phyloP scores from a whole-genome alignment of 768 basidiomycete genomes.

The Boletus sp. region DNA sequence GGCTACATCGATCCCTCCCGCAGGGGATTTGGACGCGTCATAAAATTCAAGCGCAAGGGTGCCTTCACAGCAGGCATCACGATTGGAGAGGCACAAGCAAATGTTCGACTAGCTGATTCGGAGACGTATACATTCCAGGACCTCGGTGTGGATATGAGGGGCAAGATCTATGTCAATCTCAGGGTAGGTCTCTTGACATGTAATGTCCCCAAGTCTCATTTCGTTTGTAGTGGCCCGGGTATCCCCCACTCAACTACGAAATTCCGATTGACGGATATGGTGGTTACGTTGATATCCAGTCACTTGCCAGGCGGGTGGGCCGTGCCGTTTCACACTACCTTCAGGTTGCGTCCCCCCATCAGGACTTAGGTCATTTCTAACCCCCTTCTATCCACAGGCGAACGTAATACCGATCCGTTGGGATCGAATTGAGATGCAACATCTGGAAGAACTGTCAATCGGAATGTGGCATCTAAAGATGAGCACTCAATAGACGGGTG shows the following conservation, averaged over 20 bases:
- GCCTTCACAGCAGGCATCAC: constrained; percentile 62
- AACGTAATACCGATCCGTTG: constrained; percentile 68
- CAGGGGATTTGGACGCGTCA: constrained; percentile 46
- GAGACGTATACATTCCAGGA: constrained; percentile 65
- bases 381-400: constrained; percentile 39
- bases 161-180: constrained; percentile 60
- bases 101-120: constrained; percentile 56
- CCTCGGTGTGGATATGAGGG: constrained; percentile 59
- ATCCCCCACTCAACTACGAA: constrained; percentile 68
- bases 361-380: constrained; percentile 8
- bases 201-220: not conserved
- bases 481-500: constrained; percentile 27
- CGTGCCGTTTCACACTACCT: constrained; percentile 75
- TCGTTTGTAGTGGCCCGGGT: constrained; percentile 62
- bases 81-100: constrained; percentile 67
- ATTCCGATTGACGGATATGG: constrained; percentile 69
- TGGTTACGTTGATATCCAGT: constrained; percentile 62
- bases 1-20: constrained; percentile 45
- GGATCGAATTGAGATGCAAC: constrained; percentile 67
- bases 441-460: constrained; percentile 65
- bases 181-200: constrained; percentile 43
- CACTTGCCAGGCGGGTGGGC: constrained; percentile 65
- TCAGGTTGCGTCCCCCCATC: constrained; percentile 44
- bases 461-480: constrained; percentile 75
- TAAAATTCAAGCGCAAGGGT: constrained; percentile 77